Base-by-base conservation (phyloP, 202 grass and related monocot genomes). In the Panicum hallii region DNA sequence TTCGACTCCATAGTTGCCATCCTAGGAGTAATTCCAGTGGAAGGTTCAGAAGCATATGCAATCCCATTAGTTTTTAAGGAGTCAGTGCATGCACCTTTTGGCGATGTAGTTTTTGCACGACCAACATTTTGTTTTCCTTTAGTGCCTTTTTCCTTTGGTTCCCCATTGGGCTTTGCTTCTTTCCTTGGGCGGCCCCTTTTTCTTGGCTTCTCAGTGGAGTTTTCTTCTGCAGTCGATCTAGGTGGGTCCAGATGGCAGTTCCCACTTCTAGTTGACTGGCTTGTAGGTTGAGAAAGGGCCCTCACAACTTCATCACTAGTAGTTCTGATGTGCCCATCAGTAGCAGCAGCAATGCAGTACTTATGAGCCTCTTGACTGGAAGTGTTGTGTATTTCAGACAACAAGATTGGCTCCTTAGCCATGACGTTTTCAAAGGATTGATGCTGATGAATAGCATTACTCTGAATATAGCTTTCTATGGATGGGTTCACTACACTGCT, bases 101-200 rank as follows among this genome's bases (percentile, higher is more conserved):
- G 67, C 3, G 22, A 73, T 82, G 14, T n/a, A 71, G 15, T 44
- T 82, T 85, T 85, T 36, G 74, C 63, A 63, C 42, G 28, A 73
- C 61, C 55, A 82, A 57, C 32, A 67, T 87, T 80, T 75, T 86
- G 34, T 54, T 80, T 81, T 13, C 84, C 80, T 48, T 40, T 75
- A 79, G 65, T 77, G 23, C 76, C 76, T 88, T 81, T 85, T 60
- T 41, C 74, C 84, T 88, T 89, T 67, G 78, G 77, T 17, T 76
- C 88, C 30, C 48, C 63, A 70, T 84, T 93, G 43, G 69, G n/a
- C 66, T 65, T 80, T 75, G 45, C 17, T 30, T 80, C 67, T 77
- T 87, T 74, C 36, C 52, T 87, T 71, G 91, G 84, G 62, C 88
- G 90, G 28, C 75, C 87, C 85, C 86, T 83, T 44, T 36, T 78